Evolutionary conservation across 1,139 yeast genomes (phyloP), one percentile per base, ranked within the genome.

Genomic region (Groenewaldozyma sp.): DNA sequence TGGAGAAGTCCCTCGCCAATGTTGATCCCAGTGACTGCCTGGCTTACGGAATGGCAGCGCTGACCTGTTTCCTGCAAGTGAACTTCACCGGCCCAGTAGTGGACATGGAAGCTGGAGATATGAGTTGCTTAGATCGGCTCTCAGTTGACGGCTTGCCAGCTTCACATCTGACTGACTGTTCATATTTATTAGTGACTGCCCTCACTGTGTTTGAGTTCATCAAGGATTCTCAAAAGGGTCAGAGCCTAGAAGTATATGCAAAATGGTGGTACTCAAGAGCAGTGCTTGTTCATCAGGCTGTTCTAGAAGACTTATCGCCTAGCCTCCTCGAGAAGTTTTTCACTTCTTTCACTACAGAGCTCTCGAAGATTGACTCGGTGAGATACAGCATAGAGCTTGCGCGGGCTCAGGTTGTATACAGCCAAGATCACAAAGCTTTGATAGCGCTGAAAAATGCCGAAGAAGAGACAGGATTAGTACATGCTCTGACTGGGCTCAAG

Each of bases 71-170:
- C 54, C 63, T 82, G 18, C 95, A 86, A 55, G 62, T 73, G 39
- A 88, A 88, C 56, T 83, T 71, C 56, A 84, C 95, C 0, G 97
- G 97, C 3, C 97, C 97, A 1, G 69, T 70, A 20, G 55, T 77
- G 0, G 67, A 68, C 1, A 54, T 65, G 28, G 62, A 60, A 2
- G 54, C n/a, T n/a, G n/a, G n/a, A n/a, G n/a, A 35, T n/a, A 35
- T 39, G 18, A 38, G 40, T 16, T 43, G 49, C 31, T 17, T 50
- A 11, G 50, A 44, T 1, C 27, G 34, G 24, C 46, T 57, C 37
- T 38, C 45, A 3, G 39, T 41, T 9, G 55, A 57, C 36, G 55
- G 60, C 20, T 69, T 68, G 51, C 50, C 56, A 2, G 59, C 65
- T 1, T 63, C 60, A 37, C 45, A 46, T 16, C 53, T 62, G 17